Evolutionary conservation across 2,329 filamentous ascomycete genomes (phyloP).

Genomic region (Fusarium domesticum): DNA sequence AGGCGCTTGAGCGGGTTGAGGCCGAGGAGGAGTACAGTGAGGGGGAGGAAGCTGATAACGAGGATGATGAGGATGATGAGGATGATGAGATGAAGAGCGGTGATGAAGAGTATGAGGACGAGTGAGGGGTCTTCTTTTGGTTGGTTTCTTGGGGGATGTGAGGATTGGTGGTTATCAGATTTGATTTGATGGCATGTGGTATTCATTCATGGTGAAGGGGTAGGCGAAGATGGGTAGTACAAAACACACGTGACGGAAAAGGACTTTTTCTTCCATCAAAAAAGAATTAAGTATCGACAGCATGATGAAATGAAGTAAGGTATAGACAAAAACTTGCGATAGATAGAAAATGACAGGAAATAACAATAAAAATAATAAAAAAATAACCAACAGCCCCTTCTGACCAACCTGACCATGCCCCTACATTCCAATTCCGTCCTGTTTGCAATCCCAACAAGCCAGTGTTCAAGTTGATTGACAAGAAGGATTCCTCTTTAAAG

Average conservation of each 20-base stretch:
- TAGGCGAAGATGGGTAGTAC: too few species aligned
- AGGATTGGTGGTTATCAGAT: too few species aligned
- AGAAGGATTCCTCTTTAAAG: too few species aligned
- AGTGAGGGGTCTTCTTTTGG: neutral
- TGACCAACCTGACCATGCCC: conserved; percentile 11
- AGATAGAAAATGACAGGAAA: conserved; percentile 1
- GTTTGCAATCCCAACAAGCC: neutral
- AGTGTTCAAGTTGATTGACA: too few species aligned
- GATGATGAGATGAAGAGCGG: neutral
- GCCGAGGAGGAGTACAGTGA: conserved; percentile 4
- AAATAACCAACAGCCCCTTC: conserved; percentile 16
- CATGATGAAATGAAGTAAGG: neutral
- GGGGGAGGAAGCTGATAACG: neutral
- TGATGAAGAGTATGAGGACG: neutral
- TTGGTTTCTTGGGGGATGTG: too few species aligned
- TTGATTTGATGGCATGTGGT: too few species aligned
- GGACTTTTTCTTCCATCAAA: neutral
- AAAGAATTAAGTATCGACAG: neutral
- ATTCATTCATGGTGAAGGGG: too few species aligned
- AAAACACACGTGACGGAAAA: too few species aligned
- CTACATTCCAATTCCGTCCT: conserved; percentile 5
- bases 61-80: neutral
- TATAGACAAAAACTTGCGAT: neutral
- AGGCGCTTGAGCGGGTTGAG: too few species aligned
- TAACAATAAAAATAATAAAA: conserved; percentile 8